Conservation (phyloP, 768 basidiomycete genomes). For the Chlorophyllum brunneum region DNA sequence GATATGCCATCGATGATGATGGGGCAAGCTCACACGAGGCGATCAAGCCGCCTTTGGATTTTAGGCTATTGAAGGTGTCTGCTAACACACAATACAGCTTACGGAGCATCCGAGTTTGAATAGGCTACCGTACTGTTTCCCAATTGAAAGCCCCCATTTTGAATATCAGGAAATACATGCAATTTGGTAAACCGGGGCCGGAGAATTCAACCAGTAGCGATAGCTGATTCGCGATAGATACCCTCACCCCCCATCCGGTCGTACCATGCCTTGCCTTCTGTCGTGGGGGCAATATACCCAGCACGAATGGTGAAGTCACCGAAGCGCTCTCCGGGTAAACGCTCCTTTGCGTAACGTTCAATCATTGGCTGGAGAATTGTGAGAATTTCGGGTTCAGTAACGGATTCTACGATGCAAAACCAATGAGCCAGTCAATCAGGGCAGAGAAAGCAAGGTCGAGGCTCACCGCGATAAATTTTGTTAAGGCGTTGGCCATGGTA, state of each 20-base stretch:
- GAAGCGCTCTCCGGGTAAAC: constrained; percentile 84
- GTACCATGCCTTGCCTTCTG: constrained; percentile 84
- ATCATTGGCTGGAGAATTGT: constrained; percentile 91
- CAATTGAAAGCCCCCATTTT: too few species aligned
- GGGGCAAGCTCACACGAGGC: too few species aligned
- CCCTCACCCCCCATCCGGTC: constrained; percentile 81
- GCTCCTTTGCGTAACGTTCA: constrained; percentile 86
- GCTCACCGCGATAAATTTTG: constrained; percentile 86
- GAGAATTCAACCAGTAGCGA: background rate
- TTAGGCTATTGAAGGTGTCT: too few species aligned
- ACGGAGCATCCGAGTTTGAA: too few species aligned
- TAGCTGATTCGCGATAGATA: constrained; percentile 33
- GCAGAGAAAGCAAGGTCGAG: background rate
- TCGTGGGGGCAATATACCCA: constrained; percentile 86
- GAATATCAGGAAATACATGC: background rate
- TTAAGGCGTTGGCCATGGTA: constrained; percentile 93
- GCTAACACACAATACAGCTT: too few species aligned
- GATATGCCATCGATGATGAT: too few species aligned
- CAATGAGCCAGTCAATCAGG: background rate
- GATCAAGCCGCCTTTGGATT: too few species aligned
- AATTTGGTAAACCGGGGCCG: background rate
- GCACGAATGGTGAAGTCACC: constrained; percentile 94
- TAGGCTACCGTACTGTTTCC: too few species aligned
- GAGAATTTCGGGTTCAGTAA: constrained; percentile 89
- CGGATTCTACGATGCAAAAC: constrained; percentile 58